Evolutionary conservation across 2,329 filamentous ascomycete species (phyloP).

Genomic region (Stagonosporopsis rhizophila): DNA sequence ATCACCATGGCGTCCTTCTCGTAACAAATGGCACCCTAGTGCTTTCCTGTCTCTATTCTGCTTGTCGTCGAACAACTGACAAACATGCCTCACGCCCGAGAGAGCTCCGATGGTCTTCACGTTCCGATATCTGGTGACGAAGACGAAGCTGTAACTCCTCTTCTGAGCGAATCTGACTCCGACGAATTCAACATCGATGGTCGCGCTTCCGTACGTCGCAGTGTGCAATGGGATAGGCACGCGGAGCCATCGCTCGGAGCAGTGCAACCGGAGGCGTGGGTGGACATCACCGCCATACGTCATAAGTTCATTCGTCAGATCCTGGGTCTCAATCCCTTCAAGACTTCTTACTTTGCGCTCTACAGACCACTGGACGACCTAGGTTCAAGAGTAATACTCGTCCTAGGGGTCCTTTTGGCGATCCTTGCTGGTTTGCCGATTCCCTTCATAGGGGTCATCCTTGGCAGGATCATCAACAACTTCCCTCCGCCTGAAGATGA

Average conservation of each 20-base stretch:
- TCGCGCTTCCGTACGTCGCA: slow-evolving; percentile 26
- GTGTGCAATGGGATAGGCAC: slow-evolving; percentile 43
- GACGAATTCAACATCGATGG: slow-evolving; percentile 28
- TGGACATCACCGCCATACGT: slow-evolving; percentile 39
- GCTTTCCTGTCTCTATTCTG: neutral
- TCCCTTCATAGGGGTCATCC: slow-evolving; percentile 67
- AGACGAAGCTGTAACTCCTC: slow-evolving; percentile 26
- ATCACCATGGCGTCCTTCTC: slow-evolving; percentile 1
- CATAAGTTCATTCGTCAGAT: slow-evolving; percentile 49
- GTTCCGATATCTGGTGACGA: slow-evolving; percentile 21
- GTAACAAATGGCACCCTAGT: slow-evolving; percentile 2
- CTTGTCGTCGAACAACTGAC: slow-evolving; percentile 2
- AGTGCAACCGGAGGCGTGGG: slow-evolving; percentile 44
- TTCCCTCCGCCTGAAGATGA: slow-evolving; percentile 58
- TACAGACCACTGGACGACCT: slow-evolving; percentile 55
- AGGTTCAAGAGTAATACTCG: slow-evolving; percentile 48
- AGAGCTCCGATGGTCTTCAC: slow-evolving; percentile 12
- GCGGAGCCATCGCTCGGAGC: slow-evolving; percentile 46
- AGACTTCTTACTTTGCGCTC: slow-evolving; percentile 58
- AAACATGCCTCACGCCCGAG: slow-evolving; percentile 16
- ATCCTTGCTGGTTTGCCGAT: slow-evolving; percentile 39
- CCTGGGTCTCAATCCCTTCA: slow-evolving; percentile 54
- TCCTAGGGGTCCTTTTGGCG: slow-evolving; percentile 50
- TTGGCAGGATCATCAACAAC: slow-evolving; percentile 58
- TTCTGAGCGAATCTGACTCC: slow-evolving; percentile 28